Percentiles rank a stretch among this genome's conserved stretches.
phyloP scores from a whole-genome alignment of 176 grass and related monocot species.

The Areca catechu region DNA sequence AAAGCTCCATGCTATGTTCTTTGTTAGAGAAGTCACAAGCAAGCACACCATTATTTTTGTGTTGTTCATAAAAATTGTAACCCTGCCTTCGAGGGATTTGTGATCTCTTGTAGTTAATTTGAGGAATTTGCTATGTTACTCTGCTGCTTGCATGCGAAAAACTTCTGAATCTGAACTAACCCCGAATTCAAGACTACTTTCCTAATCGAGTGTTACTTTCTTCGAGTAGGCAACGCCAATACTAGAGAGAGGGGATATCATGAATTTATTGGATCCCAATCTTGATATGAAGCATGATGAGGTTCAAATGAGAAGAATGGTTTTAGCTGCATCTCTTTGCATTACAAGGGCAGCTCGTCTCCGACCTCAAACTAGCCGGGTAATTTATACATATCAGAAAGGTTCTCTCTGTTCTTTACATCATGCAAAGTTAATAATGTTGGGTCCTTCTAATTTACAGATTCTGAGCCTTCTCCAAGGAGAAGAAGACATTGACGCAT shows the following conservation, averaged over 20 bases:
- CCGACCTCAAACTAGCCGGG: conserved; percentile 66
- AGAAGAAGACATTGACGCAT: conserved; percentile 17
- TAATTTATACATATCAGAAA: background rate
- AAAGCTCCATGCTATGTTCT: background rate
- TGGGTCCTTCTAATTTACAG: conserved; percentile 8
- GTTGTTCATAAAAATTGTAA: no score
- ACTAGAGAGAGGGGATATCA: conserved; percentile 54
- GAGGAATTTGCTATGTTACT: no score
- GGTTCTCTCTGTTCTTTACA: no score
- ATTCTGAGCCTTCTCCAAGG: conserved; percentile 51
- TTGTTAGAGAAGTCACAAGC: background rate
- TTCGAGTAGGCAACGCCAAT: conserved; percentile 53
- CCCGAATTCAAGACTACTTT: no score
- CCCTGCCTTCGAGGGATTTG: no score
- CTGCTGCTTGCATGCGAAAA: no score
- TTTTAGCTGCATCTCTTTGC: conserved; percentile 59
- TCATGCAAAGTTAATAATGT: no score
- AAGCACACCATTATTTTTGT: no score
- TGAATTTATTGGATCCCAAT: conserved; percentile 53
- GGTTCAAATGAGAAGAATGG: conserved; percentile 48
- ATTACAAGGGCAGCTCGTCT: conserved; percentile 61
- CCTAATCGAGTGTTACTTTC: no score
- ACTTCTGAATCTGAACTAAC: no score
- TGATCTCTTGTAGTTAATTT: no score
- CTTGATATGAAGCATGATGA: conserved; percentile 48